Percentiles rank a stretch among this genome's conserved stretches.
Evolutionary conservation across 2,329 filamentous ascomycete genomes (phyloP).

Genomic region (Pseudocercospora fuligena): DNA sequence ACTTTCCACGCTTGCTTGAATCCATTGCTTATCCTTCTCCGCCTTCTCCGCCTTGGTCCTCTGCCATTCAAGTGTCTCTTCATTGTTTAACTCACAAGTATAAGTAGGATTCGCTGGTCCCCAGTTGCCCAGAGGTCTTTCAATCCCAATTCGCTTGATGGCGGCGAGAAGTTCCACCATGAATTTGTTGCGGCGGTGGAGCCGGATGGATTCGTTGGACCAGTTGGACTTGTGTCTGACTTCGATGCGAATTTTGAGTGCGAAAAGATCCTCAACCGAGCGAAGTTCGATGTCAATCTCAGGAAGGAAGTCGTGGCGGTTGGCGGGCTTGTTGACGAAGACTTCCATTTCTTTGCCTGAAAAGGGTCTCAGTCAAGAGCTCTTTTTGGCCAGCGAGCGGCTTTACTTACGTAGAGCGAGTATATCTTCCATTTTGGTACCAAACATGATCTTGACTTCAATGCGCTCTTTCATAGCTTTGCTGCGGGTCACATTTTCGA

Average conservation of each 20-base stretch:
- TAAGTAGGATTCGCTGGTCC: constrained; percentile 72
- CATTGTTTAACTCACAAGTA: constrained; percentile 46
- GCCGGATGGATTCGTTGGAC: constrained; percentile 73
- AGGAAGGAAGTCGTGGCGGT: constrained; percentile 42
- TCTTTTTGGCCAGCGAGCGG: not conserved
- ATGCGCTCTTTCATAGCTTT: constrained; percentile 44
- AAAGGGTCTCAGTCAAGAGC: not conserved
- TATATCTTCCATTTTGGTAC: constrained; percentile 41
- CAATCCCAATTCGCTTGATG: constrained; percentile 81
- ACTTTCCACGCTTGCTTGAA: not conserved
- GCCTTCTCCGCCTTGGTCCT: constrained; percentile 5
- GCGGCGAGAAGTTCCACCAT: constrained; percentile 87
- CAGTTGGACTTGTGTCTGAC: constrained; percentile 45
- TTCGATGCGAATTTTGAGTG: constrained; percentile 36
- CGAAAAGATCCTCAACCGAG: constrained; percentile 36
- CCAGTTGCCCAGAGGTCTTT: constrained; percentile 73
- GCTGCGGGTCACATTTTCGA: constrained; percentile 45
- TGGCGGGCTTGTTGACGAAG: constrained; percentile 39
- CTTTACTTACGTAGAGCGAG: constrained; percentile 29
- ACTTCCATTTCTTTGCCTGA: constrained; percentile 32
- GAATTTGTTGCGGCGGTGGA: constrained; percentile 86
- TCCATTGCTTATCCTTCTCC: not conserved
- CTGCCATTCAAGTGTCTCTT: constrained; percentile 8
- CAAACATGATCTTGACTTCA: constrained; percentile 34
- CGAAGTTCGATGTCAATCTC: constrained; percentile 41